A percentile compares a stretch with the other conserved stretches of the same genome.
phyloP scores from a whole-genome alignment of 2,329 filamentous ascomycete species.

The Colletotrichum sp. region DNA sequence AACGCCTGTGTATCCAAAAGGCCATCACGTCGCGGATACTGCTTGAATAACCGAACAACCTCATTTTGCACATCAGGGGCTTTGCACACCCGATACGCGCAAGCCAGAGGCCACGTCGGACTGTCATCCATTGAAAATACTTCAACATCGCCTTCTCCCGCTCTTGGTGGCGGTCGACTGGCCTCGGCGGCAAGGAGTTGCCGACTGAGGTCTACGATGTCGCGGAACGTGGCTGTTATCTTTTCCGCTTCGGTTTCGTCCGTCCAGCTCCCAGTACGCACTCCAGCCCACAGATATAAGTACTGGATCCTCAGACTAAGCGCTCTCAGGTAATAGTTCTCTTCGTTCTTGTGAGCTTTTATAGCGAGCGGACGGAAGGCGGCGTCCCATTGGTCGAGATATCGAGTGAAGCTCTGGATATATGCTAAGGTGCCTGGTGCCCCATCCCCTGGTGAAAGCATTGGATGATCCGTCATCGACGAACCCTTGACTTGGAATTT shows the following conservation, averaged over 20 bases:
- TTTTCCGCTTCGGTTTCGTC: background rate
- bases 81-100: constrained; percentile 43
- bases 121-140: background rate
- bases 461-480: background rate
- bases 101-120: constrained; percentile 41
- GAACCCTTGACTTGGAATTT: background rate
- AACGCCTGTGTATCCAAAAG: constrained; percentile 48
- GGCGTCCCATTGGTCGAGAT: background rate
- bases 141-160: background rate
- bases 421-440: background rate
- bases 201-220: background rate
- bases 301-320: background rate
- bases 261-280: background rate
- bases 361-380: background rate
- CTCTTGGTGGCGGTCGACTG: background rate
- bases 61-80: constrained; percentile 41
- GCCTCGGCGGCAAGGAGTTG: background rate
- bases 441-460: background rate
- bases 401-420: background rate
- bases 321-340: background rate
- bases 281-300: background rate
- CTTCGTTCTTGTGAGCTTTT: background rate
- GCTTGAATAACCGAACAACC: constrained; percentile 42
- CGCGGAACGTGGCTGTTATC: background rate
- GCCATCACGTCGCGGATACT: constrained; percentile 48